Evolutionary conservation across 2,329 filamentous ascomycete genomes (phyloP).

Genomic region (Trichoderma aggressivum): DNA sequence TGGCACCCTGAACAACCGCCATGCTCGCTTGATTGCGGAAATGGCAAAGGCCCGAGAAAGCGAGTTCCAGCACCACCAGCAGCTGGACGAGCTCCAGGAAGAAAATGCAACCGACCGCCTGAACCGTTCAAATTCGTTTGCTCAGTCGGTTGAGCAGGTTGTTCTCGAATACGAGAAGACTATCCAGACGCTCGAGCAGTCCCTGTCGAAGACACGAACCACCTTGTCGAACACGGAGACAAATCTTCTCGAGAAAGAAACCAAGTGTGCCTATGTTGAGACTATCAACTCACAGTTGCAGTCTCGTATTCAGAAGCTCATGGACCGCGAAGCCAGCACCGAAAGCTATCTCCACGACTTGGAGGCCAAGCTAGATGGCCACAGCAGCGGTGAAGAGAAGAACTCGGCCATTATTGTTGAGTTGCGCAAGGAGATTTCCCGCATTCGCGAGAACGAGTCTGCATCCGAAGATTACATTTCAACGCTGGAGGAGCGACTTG

Average conservation of each 20-base stretch:
- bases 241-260: constrained; percentile 84
- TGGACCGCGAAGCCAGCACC: constrained; percentile 87
- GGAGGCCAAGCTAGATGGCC: constrained; percentile 84
- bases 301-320: constrained; percentile 82
- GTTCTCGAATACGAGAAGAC: constrained; percentile 98
- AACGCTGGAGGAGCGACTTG: constrained; percentile 88
- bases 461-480: constrained; percentile 96
- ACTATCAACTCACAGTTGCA: constrained; percentile 90
- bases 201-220: constrained; percentile 80
- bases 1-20: constrained; percentile 81
- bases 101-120: constrained; percentile 82
- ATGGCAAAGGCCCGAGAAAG: constrained; percentile 81
- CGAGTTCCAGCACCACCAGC: constrained; percentile 56
- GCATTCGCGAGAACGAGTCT: constrained; percentile 84
- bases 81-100: constrained; percentile 57
- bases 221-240: constrained; percentile 84
- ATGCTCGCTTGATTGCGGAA: constrained; percentile 93
- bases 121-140: constrained; percentile 93
- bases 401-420: constrained; percentile 81
- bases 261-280: constrained; percentile 87
- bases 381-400: constrained; percentile 88
- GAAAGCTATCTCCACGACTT: constrained; percentile 91
- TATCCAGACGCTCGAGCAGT: constrained; percentile 88
- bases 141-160: constrained; percentile 91
- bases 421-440: constrained; percentile 84